Conservation (phyloP, 768 basidiomycete genomes). For the Lactarius sanguifluus region DNA sequence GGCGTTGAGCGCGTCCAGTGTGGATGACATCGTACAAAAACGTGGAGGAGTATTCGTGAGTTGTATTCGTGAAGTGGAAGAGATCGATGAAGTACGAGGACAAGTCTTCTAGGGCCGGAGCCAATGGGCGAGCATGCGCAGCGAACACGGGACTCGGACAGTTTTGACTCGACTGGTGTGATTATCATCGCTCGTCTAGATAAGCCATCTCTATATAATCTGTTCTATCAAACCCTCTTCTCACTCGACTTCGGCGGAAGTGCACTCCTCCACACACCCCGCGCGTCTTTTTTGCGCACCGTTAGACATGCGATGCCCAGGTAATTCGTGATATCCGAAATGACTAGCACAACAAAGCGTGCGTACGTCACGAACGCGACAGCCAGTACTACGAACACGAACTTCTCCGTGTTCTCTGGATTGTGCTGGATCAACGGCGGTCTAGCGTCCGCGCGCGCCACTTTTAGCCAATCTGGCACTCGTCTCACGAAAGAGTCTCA, state of each 20-base stretch:
- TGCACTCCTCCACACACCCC: conserved; percentile 57
- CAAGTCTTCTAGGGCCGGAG: conserved; percentile 11
- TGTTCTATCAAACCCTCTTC: conserved; percentile 7
- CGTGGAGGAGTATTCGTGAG: background rate
- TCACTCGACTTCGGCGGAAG: conserved; percentile 30
- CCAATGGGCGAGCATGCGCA: conserved; percentile 20
- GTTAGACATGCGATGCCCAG: conserved; percentile 95
- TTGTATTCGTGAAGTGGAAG: background rate
- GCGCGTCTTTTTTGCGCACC: conserved; percentile 77
- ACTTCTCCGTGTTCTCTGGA: conserved; percentile 57
- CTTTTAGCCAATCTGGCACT: background rate
- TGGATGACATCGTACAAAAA: conserved; percentile 40
- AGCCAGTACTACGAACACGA: conserved; percentile 69
- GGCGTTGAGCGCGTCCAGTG: conserved; percentile 45
- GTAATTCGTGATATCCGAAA: conserved; percentile 83
- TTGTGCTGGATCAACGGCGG: conserved; percentile 75
- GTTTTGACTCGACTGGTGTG: conserved; percentile 3
- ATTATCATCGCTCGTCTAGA: conserved; percentile 5
- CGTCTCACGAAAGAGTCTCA: conserved; percentile 37
- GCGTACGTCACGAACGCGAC: conserved; percentile 70
- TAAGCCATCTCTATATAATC: conserved; percentile 5
- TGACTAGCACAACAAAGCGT: conserved; percentile 80
- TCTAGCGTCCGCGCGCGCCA: conserved; percentile 36
- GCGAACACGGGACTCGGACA: background rate
- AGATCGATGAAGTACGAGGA: conserved; percentile 20